phyloP scores from a whole-genome alignment of 106 monocot species.

The Allium fistulosum region DNA sequence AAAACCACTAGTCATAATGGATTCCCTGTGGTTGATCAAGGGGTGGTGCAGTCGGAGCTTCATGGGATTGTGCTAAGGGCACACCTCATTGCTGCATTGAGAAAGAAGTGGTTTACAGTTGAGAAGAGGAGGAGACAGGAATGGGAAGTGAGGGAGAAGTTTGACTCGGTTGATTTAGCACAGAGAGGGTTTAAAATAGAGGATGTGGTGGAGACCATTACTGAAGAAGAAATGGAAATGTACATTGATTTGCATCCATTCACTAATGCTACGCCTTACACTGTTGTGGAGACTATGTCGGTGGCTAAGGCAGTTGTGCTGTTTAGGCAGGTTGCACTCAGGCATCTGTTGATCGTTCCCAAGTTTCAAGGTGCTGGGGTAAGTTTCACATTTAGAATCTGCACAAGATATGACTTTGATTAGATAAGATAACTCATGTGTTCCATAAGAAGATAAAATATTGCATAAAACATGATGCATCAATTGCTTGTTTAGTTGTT shows the following conservation, averaged over 20 bases:
- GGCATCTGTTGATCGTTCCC: constrained; percentile 61
- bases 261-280: constrained; percentile 71
- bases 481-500: background rate
- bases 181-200: constrained; percentile 33
- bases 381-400: background rate
- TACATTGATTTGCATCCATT: constrained; percentile 63
- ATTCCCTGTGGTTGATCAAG: constrained; percentile 53
- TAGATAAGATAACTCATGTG: too few relatives aligned
- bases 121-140: constrained; percentile 41
- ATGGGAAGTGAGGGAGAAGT: constrained; percentile 46
- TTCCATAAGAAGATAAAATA: too few relatives aligned
- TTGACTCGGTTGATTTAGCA: constrained; percentile 43
- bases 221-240: constrained; percentile 47
- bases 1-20: constrained; percentile 41
- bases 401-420: too few relatives aligned
- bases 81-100: constrained; percentile 38
- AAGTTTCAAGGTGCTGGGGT: constrained; percentile 64
- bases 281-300: constrained; percentile 81
- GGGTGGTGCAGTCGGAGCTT: constrained; percentile 22
- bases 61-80: constrained; percentile 51
- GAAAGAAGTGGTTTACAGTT: constrained; percentile 50
- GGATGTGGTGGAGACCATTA: constrained; percentile 21
- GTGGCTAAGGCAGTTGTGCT: constrained; percentile 70
- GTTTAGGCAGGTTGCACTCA: constrained; percentile 37
- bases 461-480: background rate